Conservation (phyloP, 2,329 filamentous ascomycete species). For the Dactylellina leptospora region DNA sequence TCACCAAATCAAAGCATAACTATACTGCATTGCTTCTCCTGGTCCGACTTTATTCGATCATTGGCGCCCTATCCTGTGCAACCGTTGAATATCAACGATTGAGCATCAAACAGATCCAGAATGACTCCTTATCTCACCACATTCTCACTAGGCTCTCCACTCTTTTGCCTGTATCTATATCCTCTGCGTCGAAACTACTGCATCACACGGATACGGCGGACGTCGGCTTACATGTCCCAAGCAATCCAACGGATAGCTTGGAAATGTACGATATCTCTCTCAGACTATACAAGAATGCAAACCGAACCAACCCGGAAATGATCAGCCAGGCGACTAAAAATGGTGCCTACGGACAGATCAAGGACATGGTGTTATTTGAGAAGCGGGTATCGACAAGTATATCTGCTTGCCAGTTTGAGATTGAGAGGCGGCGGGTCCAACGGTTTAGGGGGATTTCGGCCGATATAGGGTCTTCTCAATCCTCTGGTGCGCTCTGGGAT, state of each 20-base stretch:
- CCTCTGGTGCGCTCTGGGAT: constrained; percentile 43
- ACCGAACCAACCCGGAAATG: constrained; percentile 56
- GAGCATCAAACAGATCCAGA: constrained; percentile 61
- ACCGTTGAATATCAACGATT: constrained; percentile 60
- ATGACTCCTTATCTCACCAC: constrained; percentile 61
- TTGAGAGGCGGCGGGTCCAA: constrained; percentile 55
- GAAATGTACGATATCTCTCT: constrained; percentile 54
- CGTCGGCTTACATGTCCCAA: constrained; percentile 48
- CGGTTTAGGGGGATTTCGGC: constrained; percentile 45
- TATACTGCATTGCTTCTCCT: constrained; percentile 61
- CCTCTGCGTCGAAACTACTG: constrained; percentile 42
- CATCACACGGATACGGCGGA: constrained; percentile 46
- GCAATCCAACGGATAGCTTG: constrained; percentile 48
- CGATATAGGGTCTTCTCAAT: constrained; percentile 10
- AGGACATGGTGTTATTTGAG: constrained; percentile 56
- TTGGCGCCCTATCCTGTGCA: constrained; percentile 60
- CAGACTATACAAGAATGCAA: constrained; percentile 55
- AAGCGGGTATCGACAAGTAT: constrained; percentile 56
- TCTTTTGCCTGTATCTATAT: constrained; percentile 58
- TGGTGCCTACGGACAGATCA: constrained; percentile 56
- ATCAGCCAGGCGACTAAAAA: constrained; percentile 56
- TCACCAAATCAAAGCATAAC: constrained; percentile 60
- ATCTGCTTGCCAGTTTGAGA: constrained; percentile 55
- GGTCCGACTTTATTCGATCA: constrained; percentile 59
- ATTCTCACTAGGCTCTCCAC: constrained; percentile 61